These are phyloP conservation scores for Suillus bovinus DNA, from an alignment of 768 basidiomycete species.

Conservation along the genomic window DNA sequence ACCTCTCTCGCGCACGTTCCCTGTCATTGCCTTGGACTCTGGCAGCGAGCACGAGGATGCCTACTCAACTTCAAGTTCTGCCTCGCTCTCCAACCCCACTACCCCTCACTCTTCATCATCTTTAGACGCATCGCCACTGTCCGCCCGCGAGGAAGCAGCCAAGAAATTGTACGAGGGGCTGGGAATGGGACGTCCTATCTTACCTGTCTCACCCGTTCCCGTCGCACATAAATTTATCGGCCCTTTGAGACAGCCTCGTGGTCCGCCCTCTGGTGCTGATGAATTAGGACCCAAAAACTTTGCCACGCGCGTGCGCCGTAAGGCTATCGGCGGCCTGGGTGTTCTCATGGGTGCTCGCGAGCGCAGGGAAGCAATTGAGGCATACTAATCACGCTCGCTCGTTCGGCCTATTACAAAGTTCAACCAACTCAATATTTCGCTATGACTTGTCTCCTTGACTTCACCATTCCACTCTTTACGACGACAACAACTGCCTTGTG, in stretches of 20 bases:
- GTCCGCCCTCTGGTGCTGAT: constrained; percentile 84
- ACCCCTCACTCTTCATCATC: constrained; percentile 75
- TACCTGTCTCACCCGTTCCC: constrained; percentile 24
- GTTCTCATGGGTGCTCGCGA: constrained; percentile 81
- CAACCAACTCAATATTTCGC: constrained; percentile 11
- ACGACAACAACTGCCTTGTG: constrained; percentile 2
- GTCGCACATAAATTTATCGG: constrained; percentile 39
- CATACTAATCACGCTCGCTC: constrained; percentile 44
- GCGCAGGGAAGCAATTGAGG: constrained; percentile 73
- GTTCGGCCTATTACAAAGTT: constrained; percentile 1
- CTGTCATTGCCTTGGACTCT: constrained; percentile 58
- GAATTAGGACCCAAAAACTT: constrained; percentile 89
- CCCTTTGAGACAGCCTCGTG: constrained; percentile 82
- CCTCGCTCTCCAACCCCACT: constrained; percentile 68
- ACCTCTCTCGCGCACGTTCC: constrained; percentile 43
- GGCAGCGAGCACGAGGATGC: constrained; percentile 56
- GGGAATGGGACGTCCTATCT: constrained; percentile 73
- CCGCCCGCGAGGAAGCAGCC: constrained; percentile 82
- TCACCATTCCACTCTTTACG: constrained; percentile 21
- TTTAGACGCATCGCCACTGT: constrained; percentile 53
- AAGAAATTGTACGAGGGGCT: constrained; percentile 90
- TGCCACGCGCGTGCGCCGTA: constrained; percentile 80
- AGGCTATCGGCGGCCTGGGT: constrained; percentile 81
- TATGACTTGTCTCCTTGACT: constrained; percentile 17
- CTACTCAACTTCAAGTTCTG: constrained; percentile 59